Conservation (phyloP, 768 basidiomycete genomes). For the Holtermannia corniformis region DNA sequence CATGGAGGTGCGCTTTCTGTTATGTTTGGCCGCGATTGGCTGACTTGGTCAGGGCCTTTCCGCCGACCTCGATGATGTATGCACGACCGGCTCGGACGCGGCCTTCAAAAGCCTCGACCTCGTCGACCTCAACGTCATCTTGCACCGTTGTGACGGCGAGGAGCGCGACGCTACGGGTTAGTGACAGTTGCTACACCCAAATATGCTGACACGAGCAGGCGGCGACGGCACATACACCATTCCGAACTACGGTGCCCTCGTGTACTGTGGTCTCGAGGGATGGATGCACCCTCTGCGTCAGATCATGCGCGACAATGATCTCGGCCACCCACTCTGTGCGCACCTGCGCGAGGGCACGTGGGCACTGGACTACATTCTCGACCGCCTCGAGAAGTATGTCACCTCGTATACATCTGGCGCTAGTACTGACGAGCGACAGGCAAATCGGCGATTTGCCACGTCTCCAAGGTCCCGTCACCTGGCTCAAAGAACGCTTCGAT, state of each 20-base stretch:
- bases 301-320: slow-evolving; percentile 81
- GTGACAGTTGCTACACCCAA: not conserved
- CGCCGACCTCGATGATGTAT: slow-evolving; percentile 60
- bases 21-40: not conserved
- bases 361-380: slow-evolving; percentile 80
- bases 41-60: slow-evolving; percentile 48
- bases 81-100: slow-evolving; percentile 58
- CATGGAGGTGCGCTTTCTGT: slow-evolving; percentile 45
- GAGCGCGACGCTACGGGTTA: slow-evolving; percentile 72
- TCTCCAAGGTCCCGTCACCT: slow-evolving; percentile 60
- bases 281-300: slow-evolving; percentile 86
- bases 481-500: slow-evolving; percentile 84
- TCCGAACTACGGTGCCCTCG: slow-evolving; percentile 61
- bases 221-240: slow-evolving; percentile 76
- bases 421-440: slow-evolving; percentile 17
- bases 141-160: slow-evolving; percentile 84
- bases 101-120: slow-evolving; percentile 66
- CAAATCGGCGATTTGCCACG: slow-evolving; percentile 55
- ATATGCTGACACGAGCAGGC: slow-evolving; percentile 17
- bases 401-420: not conserved
- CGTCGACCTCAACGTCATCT: slow-evolving; percentile 75
- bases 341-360: slow-evolving; percentile 81
- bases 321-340: slow-evolving; percentile 81
- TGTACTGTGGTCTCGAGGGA: slow-evolving; percentile 90
- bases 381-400: slow-evolving; percentile 61